Base-by-base conservation (phyloP, 129 eudicot species). In the Solidago caesia region DNA sequence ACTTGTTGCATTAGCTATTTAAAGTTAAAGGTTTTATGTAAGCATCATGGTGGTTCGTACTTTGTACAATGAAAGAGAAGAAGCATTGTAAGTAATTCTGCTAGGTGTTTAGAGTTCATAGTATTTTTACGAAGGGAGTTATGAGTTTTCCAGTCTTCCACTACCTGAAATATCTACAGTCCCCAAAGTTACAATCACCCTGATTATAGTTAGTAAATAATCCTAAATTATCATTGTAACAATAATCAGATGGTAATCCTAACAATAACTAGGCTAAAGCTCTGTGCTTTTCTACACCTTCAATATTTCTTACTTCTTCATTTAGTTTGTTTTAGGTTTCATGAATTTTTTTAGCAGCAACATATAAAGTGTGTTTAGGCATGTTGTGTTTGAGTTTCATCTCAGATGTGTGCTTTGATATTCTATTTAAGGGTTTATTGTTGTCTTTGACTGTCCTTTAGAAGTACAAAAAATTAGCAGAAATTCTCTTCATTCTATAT, bases 361-460 rank as follows among this genome's bases (percentile, higher is more conserved):
- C 59, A 3, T 56, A 11, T 12, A 57, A 6, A 3, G 43, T 72
- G 27, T 66, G 53, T 66, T 66, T 66, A 66, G 15, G 67, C 57
- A 45, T 59, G 76, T 44, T 72, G 55, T 71, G 11, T 72, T 72
- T 72, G 53, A 72, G 58, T 58, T 46, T 7, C 57, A 15, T 60
- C 4, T 71, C 8, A 9, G 14, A 13, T 44, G 6, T 66, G 71
- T 66, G 12, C 11, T 11, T 16, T 66, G 33, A 5, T 44, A 7
- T 33, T 33, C 39, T 1, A 33, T 33, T 33, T 33, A 33, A 33
- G 39, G 39, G 39, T 33, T 33, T 76, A 41, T n/a, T 39, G 33
- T 68, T 29, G 68, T 29, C 55, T 2, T 39, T 48, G 26, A 67
- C 64, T 76, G 67, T 58, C 66, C 58, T 44, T 45, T 5, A 55